A percentile compares a stretch with the other conserved stretches of the same genome.
These are phyloP conservation scores for Tilletia caries DNA, from an alignment of 1,284 basidiomycete genomes.

Conservation along the genomic window DNA sequence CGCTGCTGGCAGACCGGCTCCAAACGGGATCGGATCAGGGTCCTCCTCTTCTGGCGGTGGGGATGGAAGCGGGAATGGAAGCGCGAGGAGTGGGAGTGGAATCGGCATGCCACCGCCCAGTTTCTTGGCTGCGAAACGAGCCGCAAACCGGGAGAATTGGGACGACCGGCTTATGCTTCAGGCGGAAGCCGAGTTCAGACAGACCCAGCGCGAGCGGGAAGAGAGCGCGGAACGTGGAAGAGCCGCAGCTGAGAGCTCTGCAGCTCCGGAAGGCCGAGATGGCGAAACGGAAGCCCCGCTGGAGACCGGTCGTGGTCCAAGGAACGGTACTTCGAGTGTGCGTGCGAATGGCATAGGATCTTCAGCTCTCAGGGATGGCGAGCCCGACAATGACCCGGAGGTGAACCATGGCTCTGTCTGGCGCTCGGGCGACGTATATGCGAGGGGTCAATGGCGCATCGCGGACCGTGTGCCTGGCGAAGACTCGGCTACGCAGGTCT, in stretches of 20 bases:
- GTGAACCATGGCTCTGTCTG: constrained; percentile 5
- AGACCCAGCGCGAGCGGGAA: not conserved
- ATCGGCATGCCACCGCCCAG: not conserved
- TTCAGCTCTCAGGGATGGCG: not conserved
- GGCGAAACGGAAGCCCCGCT: no score
- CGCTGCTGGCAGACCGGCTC: not conserved
- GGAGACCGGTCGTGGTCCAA: not conserved
- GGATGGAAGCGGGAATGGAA: not conserved
- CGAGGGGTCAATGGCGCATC: constrained; percentile 1
- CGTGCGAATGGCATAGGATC: no score
- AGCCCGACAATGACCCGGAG: not conserved
- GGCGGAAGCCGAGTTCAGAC: not conserved
- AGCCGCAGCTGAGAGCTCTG: not conserved
- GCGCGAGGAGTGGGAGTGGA: not conserved
- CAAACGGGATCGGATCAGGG: not conserved
- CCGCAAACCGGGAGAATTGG: not conserved
- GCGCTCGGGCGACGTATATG: not conserved
- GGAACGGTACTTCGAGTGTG: no score
- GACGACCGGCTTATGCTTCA: not conserved
- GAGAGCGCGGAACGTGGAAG: not conserved
- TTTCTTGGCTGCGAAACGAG: not conserved
- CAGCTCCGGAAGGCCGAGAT: not conserved
- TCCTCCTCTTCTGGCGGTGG: not conserved
- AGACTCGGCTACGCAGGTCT: not conserved
- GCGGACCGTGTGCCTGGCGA: not conserved